Evolutionary conservation across 2,329 filamentous ascomycete genomes (phyloP).

Genomic region (Cladosporium sp.): DNA sequence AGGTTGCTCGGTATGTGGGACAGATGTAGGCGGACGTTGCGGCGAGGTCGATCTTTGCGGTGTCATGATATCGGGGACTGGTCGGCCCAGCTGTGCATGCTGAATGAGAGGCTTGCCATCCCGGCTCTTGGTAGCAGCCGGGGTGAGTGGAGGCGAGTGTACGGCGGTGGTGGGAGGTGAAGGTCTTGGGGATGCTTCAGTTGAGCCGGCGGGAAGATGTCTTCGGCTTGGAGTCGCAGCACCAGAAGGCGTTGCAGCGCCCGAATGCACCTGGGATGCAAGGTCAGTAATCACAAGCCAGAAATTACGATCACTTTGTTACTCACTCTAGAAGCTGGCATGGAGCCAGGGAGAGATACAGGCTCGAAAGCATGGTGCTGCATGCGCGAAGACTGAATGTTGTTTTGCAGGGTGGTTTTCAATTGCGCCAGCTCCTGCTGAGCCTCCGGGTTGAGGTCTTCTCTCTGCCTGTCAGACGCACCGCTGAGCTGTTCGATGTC

Average conservation of each 20-base stretch:
- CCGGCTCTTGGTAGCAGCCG: constrained; percentile 9
- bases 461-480: constrained; percentile 19
- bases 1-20: constrained; percentile 23
- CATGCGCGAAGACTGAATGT: constrained; percentile 76
- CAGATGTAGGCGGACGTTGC: constrained; percentile 29
- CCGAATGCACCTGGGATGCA: constrained; percentile 43
- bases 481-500: constrained; percentile 24
- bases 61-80: constrained; percentile 54
- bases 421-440: constrained; percentile 60
- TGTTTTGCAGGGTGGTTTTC: constrained; percentile 66
- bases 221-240: constrained; percentile 32
- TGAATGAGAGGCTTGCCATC: constrained; percentile 37
- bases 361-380: constrained; percentile 87
- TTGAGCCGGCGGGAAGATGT: constrained; percentile 40
- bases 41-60: constrained; percentile 50
- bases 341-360: constrained; percentile 79
- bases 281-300: constrained; percentile 10
- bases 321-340: constrained; percentile 77
- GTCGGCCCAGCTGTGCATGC: constrained; percentile 26
- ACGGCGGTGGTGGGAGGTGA: constrained; percentile 66
- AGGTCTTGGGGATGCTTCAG: constrained; percentile 60
- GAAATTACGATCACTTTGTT: background rate
- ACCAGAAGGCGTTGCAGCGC: constrained; percentile 43
- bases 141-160: constrained; percentile 19
- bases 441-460: constrained; percentile 37